These are phyloP conservation scores for Sporothrix phasma DNA, from an alignment of 2,329 filamentous ascomycete genomes.

Conservation along the genomic window DNA sequence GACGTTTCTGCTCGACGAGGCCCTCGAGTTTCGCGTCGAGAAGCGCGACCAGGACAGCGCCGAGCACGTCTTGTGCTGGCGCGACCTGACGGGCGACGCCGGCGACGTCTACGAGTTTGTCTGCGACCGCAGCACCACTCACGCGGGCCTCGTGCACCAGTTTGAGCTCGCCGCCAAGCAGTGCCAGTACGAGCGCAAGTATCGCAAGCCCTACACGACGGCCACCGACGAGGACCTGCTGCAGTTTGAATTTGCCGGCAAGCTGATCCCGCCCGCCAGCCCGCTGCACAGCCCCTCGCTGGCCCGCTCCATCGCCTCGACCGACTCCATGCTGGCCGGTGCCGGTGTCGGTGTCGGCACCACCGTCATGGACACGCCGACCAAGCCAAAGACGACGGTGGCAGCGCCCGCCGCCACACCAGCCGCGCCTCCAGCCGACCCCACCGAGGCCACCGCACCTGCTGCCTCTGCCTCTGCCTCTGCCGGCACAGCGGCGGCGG, in stretches of 20 bases:
- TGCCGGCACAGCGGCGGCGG: conserved; percentile 16
- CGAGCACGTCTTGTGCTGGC: conserved; percentile 86
- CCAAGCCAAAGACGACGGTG: conserved; percentile 18
- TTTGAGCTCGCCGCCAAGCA: conserved; percentile 78
- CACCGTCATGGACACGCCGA: conserved; percentile 22
- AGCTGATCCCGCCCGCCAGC: conserved; percentile 55
- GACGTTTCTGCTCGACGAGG: conserved; percentile 89
- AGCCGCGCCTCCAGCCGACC: not conserved
- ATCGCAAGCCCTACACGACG: conserved; percentile 65
- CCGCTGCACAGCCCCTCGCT: conserved; percentile 50
- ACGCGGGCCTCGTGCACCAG: conserved; percentile 59
- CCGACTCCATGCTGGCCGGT: conserved; percentile 43
- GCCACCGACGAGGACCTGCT: conserved; percentile 73
- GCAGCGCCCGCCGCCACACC: conserved; percentile 25
- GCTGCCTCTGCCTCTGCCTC: too few species aligned
- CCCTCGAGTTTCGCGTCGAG: conserved; percentile 77
- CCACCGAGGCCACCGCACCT: not conserved
- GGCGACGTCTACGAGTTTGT: conserved; percentile 98
- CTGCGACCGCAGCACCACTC: conserved; percentile 50
- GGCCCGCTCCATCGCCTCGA: conserved; percentile 44
- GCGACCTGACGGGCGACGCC: conserved; percentile 83
- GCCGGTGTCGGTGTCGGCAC: conserved; percentile 33
- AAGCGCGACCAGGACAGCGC: conserved; percentile 56
- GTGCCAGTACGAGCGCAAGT: conserved; percentile 97
- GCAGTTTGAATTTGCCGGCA: conserved; percentile 69